Base-by-base conservation (phyloP, 2,329 filamentous ascomycete species). In the Ascocoryne sarcoides region DNA sequence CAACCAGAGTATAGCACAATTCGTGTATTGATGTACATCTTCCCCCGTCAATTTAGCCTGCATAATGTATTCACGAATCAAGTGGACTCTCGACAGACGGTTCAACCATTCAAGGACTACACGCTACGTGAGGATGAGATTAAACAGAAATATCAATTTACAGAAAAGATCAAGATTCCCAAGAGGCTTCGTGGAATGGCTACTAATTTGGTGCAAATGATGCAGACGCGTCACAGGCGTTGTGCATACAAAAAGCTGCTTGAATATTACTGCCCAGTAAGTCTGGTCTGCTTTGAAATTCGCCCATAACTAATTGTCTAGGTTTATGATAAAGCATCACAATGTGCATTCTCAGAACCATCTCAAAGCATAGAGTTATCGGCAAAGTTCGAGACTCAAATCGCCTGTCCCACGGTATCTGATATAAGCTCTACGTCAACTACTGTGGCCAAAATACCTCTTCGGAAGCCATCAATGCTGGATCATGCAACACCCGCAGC, bases 11-110 rank as follows among this genome's bases (percentile, higher is more conserved):
- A 62, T 10, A 73, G 82, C 47, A 84, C 79, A 0, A 56, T 78
- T 9, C 84, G 83, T 51, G 63, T 94, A 15, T 76, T 95, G 74
- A 92, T 90, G 68, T 90, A 96, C 61, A 79, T 98, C 1, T 98
- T 98, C 52, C 92, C 92, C 21, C 73, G 82, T 9, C 89, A 96
- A 55, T 96, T 95, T 56, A 76, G 77, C 10, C 66, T 98, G 3
- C 87, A 94, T 57, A 98, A 96, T 61, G 87, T 83, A n/a, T 95
- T 96, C 58, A 87, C 79, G 0, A 84, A 79, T 4, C 64, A 67
- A 3, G 70, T 82, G 12, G 73, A 92, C 57, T 59, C 57, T 16
- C 71, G 64, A 36, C 75, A 84, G 53, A 90, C 82, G 0, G 67
- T 76, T 0, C 82, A 90, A 52, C 74, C 73, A 18, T 80, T 90